These are phyloP conservation scores for Cucurbita maxima DNA, from an alignment of 306 rosid genomes.

Conservation along the genomic window DNA sequence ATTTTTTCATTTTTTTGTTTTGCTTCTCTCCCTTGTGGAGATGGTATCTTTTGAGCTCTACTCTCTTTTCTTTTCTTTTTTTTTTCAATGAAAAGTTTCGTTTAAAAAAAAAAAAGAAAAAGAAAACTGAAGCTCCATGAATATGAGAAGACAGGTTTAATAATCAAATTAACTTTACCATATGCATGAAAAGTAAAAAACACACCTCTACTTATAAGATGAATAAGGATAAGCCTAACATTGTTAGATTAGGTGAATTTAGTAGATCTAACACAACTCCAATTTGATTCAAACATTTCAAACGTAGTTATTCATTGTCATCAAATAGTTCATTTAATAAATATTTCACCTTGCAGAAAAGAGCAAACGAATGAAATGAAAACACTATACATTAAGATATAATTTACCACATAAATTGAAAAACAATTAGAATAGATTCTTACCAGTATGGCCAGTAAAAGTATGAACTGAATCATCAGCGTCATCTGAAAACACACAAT, in stretches of 20 bases:
- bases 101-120: no score
- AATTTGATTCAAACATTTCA: background rate
- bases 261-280: background rate
- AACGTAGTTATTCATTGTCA: background rate
- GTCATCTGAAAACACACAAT: slow-evolving; percentile 34
- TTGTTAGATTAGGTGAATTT: background rate
- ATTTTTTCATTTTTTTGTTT: no score
- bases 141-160: background rate
- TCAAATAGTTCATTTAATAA: background rate
- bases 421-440: background rate
- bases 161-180: background rate
- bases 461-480: slow-evolving; percentile 54
- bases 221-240: background rate
- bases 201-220: background rate
- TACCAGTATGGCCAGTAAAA: slow-evolving; percentile 77
- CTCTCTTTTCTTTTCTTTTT: no score
- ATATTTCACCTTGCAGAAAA: no score
- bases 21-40: no score
- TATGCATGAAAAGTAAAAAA: background rate
- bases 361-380: no score
- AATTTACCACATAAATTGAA: background rate
- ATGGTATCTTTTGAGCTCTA: no score
- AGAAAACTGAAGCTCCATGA: no score
- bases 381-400: no score
- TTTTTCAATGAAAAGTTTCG: no score